Evolutionary conservation across 768 basidiomycete genomes (phyloP), one percentile per base, ranked within the genome.

Genomic region (Tricholoma terreum): DNA sequence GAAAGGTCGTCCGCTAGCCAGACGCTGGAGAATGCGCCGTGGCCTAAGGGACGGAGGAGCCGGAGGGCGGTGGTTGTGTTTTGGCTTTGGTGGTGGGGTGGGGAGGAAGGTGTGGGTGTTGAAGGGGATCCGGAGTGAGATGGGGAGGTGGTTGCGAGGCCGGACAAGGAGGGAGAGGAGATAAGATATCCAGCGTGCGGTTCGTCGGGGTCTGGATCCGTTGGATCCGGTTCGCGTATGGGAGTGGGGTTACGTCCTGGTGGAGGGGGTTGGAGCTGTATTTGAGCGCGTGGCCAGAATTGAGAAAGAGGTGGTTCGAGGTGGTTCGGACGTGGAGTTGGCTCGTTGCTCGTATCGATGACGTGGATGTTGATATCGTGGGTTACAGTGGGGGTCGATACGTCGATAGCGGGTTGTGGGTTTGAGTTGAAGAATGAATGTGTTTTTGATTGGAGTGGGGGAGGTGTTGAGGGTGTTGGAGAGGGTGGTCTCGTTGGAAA

Each of bases 21-120:
- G 12, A 92, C 90, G 49, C 78, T 79, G 48, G 84, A 86, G 69
- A 92, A 92, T 1, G 88, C 82, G 40, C 90, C 90, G 34, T 83
- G 80, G 19, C 90, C 90, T 2, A 92, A 77, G 3, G 76, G 70
- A 1, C 75, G 76, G 30, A 83, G 61, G 7, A 91, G 80, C 19
- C 74, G 74, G 15, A 86, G 73, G 15, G 76, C 69, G n/a, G 74
- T 67, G 2, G 55, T 31, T n/a, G 59, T n/a, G 19, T 34, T 9
- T 19, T 22, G 31, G 22, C 35, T 50, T 19, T 15, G 49, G 35
- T 21, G 59, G 54, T 62, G 58, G 33, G 33, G 50, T 45, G 53
- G 19, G 6, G 54, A n/a, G 21, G 58, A n/a, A 2, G 56, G 31
- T 1, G 55, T 55, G 36, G 60, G 33, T n/a, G 36, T 50, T 34